phyloP scores from a whole-genome alignment of 345 rosid genomes.

The Cardamine chenopodiifolia region DNA sequence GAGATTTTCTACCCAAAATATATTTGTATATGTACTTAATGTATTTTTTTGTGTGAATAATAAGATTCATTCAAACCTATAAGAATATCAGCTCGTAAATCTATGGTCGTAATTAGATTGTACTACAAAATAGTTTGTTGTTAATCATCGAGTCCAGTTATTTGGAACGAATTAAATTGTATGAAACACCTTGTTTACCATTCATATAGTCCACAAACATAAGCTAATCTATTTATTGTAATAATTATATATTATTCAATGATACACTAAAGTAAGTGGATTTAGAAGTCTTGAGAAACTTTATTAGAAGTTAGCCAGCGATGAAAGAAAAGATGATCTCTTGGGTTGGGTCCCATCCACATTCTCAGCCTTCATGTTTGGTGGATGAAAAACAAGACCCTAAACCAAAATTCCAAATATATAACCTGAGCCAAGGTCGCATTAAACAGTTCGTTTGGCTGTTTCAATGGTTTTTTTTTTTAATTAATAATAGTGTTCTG shows the following conservation, averaged over 20 bases:
- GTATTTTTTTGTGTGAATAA: no score
- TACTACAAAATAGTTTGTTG: not conserved
- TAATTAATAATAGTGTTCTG: no score
- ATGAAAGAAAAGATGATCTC: not conserved
- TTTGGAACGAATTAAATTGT: not conserved
- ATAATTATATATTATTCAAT: not conserved
- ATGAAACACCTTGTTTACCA: not conserved
- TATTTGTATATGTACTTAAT: no score
- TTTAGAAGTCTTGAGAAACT: not conserved
- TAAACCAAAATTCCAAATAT: no score
- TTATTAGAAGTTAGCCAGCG: conserved; percentile 8
- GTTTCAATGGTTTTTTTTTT: no score
- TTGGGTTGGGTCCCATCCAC: conserved; percentile 4
- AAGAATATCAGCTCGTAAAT: no score
- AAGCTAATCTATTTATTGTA: not conserved
- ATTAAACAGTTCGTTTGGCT: no score
- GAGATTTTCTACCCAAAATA: no score
- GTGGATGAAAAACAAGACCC: conserved; percentile 39
- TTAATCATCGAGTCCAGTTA: not conserved
- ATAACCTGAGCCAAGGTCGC: no score
- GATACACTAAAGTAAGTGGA: conserved; percentile 7
- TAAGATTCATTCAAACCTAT: no score
- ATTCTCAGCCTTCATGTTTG: conserved; percentile 8
- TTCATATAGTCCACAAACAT: not conserved
- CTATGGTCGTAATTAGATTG: not conserved